phyloP scores from a whole-genome alignment of 805 yeast species.

The Saccharomycopsis guyanensis region DNA sequence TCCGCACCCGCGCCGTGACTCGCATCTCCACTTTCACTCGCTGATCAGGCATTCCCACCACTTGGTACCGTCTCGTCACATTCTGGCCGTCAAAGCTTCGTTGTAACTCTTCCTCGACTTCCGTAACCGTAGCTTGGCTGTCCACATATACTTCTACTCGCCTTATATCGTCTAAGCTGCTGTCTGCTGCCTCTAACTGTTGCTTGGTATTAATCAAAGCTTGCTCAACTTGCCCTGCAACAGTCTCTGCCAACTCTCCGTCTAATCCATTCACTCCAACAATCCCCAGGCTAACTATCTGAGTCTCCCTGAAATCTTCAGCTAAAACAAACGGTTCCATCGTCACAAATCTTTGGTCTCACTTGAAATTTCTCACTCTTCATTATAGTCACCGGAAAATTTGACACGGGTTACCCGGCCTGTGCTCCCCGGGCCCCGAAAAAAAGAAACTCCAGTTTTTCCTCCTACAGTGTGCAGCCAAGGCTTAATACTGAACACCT shows the following conservation, averaged over 20 bases:
- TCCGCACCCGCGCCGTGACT: background rate
- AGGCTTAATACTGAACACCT: too few relatives aligned
- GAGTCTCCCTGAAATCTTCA: background rate
- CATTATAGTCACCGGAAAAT: too few relatives aligned
- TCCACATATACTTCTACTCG: background rate
- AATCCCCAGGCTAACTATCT: background rate
- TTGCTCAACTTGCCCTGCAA: background rate
- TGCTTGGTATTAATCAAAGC: background rate
- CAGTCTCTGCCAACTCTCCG: background rate
- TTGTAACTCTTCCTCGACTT: background rate
- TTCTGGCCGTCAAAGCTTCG: background rate
- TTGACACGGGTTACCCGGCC: too few relatives aligned
- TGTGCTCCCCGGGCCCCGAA: too few relatives aligned
- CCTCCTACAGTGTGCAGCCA: too few relatives aligned
- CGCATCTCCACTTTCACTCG: background rate
- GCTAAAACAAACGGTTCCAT: background rate
- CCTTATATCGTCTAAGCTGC: background rate
- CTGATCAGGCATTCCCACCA: constrained; percentile 2
- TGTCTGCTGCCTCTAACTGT: background rate
- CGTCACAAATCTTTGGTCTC: background rate
- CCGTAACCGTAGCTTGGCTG: background rate
- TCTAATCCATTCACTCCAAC: background rate
- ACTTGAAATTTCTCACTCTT: too few relatives aligned
- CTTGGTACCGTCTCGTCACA: background rate
- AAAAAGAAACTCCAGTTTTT: too few relatives aligned